These are phyloP conservation scores for Noccaea bulbosa DNA, from an alignment of 345 rosid species.

Conservation along the genomic window DNA sequence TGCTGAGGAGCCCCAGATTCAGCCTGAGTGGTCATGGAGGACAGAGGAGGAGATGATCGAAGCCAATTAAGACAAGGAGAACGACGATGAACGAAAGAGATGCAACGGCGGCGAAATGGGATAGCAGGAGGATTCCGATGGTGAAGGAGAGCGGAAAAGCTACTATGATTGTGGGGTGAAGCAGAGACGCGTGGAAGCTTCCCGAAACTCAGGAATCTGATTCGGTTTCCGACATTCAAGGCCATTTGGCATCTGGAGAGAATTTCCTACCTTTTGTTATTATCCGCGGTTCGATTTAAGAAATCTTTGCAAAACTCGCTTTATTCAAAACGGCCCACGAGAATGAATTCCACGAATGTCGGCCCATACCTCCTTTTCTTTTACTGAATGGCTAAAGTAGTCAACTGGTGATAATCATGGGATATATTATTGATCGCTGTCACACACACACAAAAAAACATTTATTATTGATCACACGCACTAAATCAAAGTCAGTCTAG, in stretches of 20 bases:
- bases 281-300: constrained; percentile 25
- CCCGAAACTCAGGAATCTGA: constrained; percentile 45
- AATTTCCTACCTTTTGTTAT: background rate
- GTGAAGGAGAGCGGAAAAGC: constrained; percentile 54
- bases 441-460: no score
- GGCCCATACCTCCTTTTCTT: background rate
- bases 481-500: constrained; percentile 24
- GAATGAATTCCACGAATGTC: background rate
- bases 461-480: background rate
- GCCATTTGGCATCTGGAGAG: constrained; percentile 18
- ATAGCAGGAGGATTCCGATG: constrained; percentile 46
- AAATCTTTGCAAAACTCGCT: no score
- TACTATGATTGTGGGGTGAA: constrained; percentile 42
- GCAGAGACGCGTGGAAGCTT: constrained; percentile 31
- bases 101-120: constrained; percentile 43
- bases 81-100: constrained; percentile 49
- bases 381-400: no score
- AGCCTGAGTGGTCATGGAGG: constrained; percentile 54
- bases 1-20: constrained; percentile 45
- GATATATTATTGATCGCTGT: no score
- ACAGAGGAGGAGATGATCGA: constrained; percentile 48
- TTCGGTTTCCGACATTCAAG: constrained; percentile 26
- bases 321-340: constrained; percentile 2
- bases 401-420: no score
- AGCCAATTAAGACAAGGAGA: constrained; percentile 49